phyloP scores from a whole-genome alignment of 176 grass and related monocot genomes.

The Hsuehochloa calcarea region DNA sequence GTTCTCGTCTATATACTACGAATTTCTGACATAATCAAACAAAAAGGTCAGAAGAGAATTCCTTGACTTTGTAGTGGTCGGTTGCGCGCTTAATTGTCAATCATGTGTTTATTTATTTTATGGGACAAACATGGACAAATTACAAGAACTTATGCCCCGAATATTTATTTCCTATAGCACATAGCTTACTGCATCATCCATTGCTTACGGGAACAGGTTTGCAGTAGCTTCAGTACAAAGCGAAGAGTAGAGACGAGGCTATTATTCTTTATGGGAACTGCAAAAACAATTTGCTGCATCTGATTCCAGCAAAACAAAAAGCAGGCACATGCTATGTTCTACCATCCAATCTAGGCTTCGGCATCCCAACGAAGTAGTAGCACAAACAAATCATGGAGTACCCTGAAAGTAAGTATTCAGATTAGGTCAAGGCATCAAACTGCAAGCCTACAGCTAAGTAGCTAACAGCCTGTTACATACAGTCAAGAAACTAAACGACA shows the following conservation, averaged over 20 bases:
- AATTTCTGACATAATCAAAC: background rate
- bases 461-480: slow-evolving; percentile 22
- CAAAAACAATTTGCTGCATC: background rate
- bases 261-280: background rate
- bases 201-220: background rate
- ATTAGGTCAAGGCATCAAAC: background rate
- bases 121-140: background rate
- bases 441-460: slow-evolving; percentile 22
- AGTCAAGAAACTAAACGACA: slow-evolving; percentile 3
- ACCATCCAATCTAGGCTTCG: background rate
- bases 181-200: background rate
- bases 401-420: background rate
- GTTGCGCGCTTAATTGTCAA: background rate
- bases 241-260: background rate
- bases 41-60: background rate
- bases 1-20: background rate
- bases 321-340: background rate
- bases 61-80: background rate
- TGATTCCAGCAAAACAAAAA: slow-evolving; percentile 5
- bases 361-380: background rate
- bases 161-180: background rate
- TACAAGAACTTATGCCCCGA: background rate
- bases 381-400: background rate
- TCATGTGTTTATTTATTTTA: background rate
- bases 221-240: background rate